Percentiles rank a stretch among this genome's conserved stretches.
Conservation (phyloP, 108 stramenopile genomes). For the Poteriospumella lacustris region DNA sequence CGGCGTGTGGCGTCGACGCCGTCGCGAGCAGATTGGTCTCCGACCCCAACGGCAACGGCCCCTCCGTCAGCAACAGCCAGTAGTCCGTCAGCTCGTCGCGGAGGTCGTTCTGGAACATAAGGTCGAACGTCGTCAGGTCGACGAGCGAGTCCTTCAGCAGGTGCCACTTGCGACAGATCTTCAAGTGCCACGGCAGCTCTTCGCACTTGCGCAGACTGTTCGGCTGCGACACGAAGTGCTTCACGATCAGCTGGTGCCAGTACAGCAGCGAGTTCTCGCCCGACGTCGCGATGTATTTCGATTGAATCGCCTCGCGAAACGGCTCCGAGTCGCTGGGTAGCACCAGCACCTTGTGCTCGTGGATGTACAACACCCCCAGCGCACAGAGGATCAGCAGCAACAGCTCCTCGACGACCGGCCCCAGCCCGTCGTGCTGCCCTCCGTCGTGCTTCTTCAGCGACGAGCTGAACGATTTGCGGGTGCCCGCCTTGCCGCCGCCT, state of each 20-base stretch:
- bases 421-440: neutral
- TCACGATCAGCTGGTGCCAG: slow-evolving; percentile 45
- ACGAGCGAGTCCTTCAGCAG: slow-evolving; percentile 52
- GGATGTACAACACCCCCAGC: slow-evolving; percentile 34
- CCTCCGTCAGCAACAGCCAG: slow-evolving; percentile 52
- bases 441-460: too few species aligned
- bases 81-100: slow-evolving; percentile 56
- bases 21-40: neutral
- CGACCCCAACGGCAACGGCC: slow-evolving; percentile 37
- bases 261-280: slow-evolving; percentile 10
- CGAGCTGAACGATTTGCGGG: too few species aligned
- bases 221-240: slow-evolving; percentile 43
- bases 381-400: neutral
- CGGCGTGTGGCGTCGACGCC: slow-evolving; percentile 53
- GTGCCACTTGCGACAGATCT: slow-evolving; percentile 56
- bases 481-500: too few species aligned
- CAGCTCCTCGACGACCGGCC: slow-evolving; percentile 9
- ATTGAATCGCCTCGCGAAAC: slow-evolving; percentile 48
- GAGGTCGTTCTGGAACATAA: slow-evolving; percentile 49
- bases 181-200: slow-evolving; percentile 69
- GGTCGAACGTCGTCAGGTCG: slow-evolving; percentile 59
- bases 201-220: slow-evolving; percentile 58
- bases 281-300: slow-evolving; percentile 38
- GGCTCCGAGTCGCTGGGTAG: slow-evolving; percentile 49
- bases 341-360: slow-evolving; percentile 33